phyloP scores from a whole-genome alignment of 78 protist species.

The Dictyostelium citrinum region DNA sequence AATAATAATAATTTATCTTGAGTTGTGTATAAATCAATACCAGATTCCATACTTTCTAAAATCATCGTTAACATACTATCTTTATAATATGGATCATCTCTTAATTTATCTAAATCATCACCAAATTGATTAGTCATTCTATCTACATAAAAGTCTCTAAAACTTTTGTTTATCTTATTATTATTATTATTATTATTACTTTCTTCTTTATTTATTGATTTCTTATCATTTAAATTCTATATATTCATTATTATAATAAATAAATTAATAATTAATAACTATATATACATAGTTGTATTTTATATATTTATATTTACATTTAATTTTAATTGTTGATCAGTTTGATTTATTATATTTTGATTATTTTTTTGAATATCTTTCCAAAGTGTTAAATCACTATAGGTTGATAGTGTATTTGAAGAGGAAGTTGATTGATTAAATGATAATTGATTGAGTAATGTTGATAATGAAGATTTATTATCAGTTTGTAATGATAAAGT shows the following conservation, averaged over 20 bases:
- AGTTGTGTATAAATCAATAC: conserved; percentile 41
- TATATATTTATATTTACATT: neutral
- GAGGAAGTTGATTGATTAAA: neutral
- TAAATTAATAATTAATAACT: neutral
- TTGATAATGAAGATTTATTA: conserved; percentile 2
- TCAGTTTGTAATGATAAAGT: conserved; percentile 19
- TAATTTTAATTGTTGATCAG: conserved; percentile 5
- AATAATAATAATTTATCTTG: conserved; percentile 35
- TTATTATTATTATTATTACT: neutral
- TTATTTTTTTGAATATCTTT: conserved; percentile 56
- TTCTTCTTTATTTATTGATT: neutral
- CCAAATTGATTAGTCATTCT: conserved; percentile 72
- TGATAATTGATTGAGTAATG: conserved; percentile 41
- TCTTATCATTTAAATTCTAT: neutral
- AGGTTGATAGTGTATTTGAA: neutral
- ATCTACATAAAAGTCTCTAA: conserved; percentile 62
- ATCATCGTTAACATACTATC: conserved; percentile 50
- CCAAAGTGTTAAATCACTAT: conserved; percentile 66
- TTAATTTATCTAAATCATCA: conserved; percentile 65
- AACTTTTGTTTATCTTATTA: conserved; percentile 15
- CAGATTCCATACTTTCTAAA: conserved; percentile 65
- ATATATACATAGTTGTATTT: neutral
- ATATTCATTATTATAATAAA: neutral
- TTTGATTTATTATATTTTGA: conserved; percentile 2
- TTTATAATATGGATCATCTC: conserved; percentile 46